Evolutionary conservation across 2,329 filamentous ascomycete genomes (phyloP), one percentile per base, ranked within the genome.

Genomic region (Camillea tinctor): DNA sequence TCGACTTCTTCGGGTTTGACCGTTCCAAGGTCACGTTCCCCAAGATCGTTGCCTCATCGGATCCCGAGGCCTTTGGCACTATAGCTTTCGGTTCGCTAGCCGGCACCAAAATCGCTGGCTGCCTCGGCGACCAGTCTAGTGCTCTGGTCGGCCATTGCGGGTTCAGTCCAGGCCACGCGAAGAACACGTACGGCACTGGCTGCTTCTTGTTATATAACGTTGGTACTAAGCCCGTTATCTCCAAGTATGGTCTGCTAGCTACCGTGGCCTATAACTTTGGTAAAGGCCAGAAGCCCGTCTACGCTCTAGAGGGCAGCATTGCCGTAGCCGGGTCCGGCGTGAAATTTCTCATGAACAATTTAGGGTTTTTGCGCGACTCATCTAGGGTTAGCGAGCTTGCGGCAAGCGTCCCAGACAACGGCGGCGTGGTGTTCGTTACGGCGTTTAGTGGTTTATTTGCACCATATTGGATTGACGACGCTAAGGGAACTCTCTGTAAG

Each of bases 391-490:
- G 78, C 21, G 75, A 77, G 55, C 74, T 87, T 30, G 84, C 83
- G 26, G 76, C 77, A 68, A 80, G 77, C 0, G 83, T 86, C 7
- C 68, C 77, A 2, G 89, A 96, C 74, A 96, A 90, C 62, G 93
- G 92, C 58, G 93, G 93, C 7, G 89, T 93, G 57, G 86, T 93
- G 19, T 88, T 97, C 69, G 93, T 97, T 61, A 96, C 93, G 2
- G 93, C 93, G 1, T 97, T 97, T 73, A 93, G 89, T 74, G 93
- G 93, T 57, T 83, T 97, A 2, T 96, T 96, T 73, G 93, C 93
- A 1, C 93, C 93, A 0, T 96, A 97, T 76, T 97, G 93, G 93
- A 94, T 96, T 63, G 92, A 96, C 72, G 91, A 96, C 76, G 92
- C 92, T 20, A 90, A 93, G 74, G 93, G 93, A 60, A 96, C 93